A percentile compares a stretch with the other conserved stretches of the same genome.
These are phyloP conservation scores for Ogataea kodamae DNA, from an alignment of 805 yeast genomes.

Conservation along the genomic window DNA sequence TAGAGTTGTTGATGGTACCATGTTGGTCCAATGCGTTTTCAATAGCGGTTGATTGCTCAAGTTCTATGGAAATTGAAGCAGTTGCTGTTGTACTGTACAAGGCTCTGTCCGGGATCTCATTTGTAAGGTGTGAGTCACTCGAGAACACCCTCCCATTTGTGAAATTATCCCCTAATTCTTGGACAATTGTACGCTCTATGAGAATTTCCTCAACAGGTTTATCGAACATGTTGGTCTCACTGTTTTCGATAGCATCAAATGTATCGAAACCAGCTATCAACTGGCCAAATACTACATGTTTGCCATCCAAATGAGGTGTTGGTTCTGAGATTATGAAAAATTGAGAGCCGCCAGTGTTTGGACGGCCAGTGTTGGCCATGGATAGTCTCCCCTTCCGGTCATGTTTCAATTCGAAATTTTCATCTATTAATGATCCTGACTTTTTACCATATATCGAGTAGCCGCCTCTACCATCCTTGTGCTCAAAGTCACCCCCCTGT, in stretches of 20 bases:
- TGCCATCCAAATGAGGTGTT: slow-evolving; percentile 50
- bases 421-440: slow-evolving; percentile 57
- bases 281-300: slow-evolving; percentile 78
- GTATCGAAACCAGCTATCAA: slow-evolving; percentile 64
- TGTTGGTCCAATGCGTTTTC: no score
- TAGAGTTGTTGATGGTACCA: background rate
- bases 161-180: no score
- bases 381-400: slow-evolving; percentile 45
- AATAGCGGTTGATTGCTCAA: no score
- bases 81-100: no score
- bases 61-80: no score
- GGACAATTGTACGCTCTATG: no score
- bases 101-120: no score
- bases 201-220: slow-evolving; percentile 43
- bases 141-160: no score
- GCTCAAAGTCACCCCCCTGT: slow-evolving; percentile 85
- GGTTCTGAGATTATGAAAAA: slow-evolving; percentile 63
- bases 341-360: slow-evolving; percentile 61
- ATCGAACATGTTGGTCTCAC: slow-evolving; percentile 40
- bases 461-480: slow-evolving; percentile 69
- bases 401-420: slow-evolving; percentile 52
- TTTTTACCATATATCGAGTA: slow-evolving; percentile 70
- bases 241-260: slow-evolving; percentile 56
- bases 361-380: slow-evolving; percentile 48
- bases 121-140: no score